phyloP scores from a whole-genome alignment of 1,284 basidiomycete genomes.

The Porogramme epimiltina region DNA sequence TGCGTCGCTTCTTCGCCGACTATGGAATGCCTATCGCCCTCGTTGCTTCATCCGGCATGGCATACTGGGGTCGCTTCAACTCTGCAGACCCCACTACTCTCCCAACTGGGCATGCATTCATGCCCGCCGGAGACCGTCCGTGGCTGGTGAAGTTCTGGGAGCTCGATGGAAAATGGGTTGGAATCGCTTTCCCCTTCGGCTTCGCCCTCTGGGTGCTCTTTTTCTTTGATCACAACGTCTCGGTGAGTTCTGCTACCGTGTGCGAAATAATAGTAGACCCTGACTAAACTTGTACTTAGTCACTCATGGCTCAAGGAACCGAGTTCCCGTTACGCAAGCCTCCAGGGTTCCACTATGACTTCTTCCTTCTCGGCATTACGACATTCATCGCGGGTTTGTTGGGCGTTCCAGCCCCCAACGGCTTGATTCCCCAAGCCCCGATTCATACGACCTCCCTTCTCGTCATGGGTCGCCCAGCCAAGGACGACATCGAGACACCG shows the following conservation, averaged over 20 bases:
- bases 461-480: constrained; percentile 62
- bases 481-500: constrained; percentile 43
- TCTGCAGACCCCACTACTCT: constrained; percentile 64
- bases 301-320: constrained; percentile 90
- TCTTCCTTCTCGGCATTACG: constrained; percentile 88
- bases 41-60: constrained; percentile 71
- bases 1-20: constrained; percentile 78
- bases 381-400: constrained; percentile 92
- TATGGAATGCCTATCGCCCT: constrained; percentile 90
- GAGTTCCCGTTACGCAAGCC: constrained; percentile 91
- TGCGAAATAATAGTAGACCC: not conserved
- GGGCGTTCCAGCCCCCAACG: constrained; percentile 93
- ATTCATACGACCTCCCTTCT: constrained; percentile 89
- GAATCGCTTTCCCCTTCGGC: constrained; percentile 77
- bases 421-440: constrained; percentile 94
- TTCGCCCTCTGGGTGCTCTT: constrained; percentile 73
- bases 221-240: constrained; percentile 86
- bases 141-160: constrained; percentile 96
- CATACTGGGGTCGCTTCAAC: constrained; percentile 85
- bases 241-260: constrained; percentile 45
- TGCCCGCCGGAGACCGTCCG: constrained; percentile 69
- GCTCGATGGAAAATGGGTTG: constrained; percentile 88
- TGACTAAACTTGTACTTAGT: constrained; percentile 43
- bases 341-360: constrained; percentile 91
- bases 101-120: constrained; percentile 70